A percentile compares a stretch with the other conserved stretches of the same genome.
Evolutionary conservation across 2,329 filamentous ascomycete genomes (phyloP).

Genomic region (Neonectria magnoliae): DNA sequence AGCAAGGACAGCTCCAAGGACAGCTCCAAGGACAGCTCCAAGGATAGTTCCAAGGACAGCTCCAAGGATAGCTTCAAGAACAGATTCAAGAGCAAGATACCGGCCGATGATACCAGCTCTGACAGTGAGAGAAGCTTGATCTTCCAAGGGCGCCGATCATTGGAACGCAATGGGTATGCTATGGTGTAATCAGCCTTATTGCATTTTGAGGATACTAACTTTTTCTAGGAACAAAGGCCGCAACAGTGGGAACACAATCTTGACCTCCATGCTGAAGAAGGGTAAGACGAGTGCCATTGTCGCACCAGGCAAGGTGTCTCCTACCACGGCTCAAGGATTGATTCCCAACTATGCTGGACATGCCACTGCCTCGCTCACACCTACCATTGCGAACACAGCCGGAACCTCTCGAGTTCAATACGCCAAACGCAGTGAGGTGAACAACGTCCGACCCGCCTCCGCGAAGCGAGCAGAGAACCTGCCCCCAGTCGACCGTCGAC

Average conservation of each 20-base stretch:
- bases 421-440: slow-evolving; percentile 41
- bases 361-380: slow-evolving; percentile 61
- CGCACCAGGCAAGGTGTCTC: slow-evolving; percentile 60
- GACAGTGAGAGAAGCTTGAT: slow-evolving; percentile 45
- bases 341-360: slow-evolving; percentile 64
- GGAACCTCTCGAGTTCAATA: slow-evolving; percentile 45
- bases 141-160: slow-evolving; percentile 50
- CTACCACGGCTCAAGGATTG: slow-evolving; percentile 64
- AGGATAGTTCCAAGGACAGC: slow-evolving; percentile 1
- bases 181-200: not conserved
- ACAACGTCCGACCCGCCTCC: slow-evolving; percentile 32
- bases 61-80: slow-evolving; percentile 8
- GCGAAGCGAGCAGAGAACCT: slow-evolving; percentile 58
- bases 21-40: not conserved
- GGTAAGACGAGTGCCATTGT: slow-evolving; percentile 59
- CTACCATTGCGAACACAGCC: slow-evolving; percentile 54
- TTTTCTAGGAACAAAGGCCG: slow-evolving; percentile 47
- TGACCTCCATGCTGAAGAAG: slow-evolving; percentile 62
- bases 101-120: slow-evolving; percentile 38
- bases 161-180: slow-evolving; percentile 46
- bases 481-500: slow-evolving; percentile 45
- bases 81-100: slow-evolving; percentile 37
- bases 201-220: slow-evolving; percentile 25
- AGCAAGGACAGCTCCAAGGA: not conserved
- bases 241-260: slow-evolving; percentile 53